Evolutionary conservation across 1,139 yeast genomes (phyloP), one percentile per base, ranked within the genome.

Genomic region (Diutina catenulata): DNA sequence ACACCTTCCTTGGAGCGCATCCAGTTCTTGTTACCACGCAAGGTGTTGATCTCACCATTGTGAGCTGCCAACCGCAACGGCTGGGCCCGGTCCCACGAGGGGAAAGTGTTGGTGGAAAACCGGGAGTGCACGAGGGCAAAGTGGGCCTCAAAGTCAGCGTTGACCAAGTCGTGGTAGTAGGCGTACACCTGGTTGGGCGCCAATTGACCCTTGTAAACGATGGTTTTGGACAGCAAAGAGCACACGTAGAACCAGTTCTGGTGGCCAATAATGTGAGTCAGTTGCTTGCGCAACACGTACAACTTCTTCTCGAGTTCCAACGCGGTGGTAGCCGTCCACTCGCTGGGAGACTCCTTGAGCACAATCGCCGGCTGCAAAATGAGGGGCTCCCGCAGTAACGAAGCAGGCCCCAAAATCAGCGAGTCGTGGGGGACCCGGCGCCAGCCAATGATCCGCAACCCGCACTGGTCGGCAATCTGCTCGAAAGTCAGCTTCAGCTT

Each of bases 1-100:
- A 88, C 86, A 64, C 97, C 97, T 67, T 91, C 98, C 62, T 94
- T 83, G 33, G 98, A 93, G 51, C 95, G 77, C 96, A 91, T 88
- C 97, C 97, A 91, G 61, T 91, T 91, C 63, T 87, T 91, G 72
- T 91, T 91, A 51, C 98, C 98, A 59, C 97, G 76, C 56, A 91
- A 68, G 33, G 98, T 88, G 63, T 91, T 91, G 59, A 91, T 91
- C 64, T 91, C 98, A 70, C 98, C 98, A 59, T 91, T 91, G 65
- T 91, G 98, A 33, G 98, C 98, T 28, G 95, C 88, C 80, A 93
- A 81, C 60, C 98, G 74, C 52, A 88, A 73, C 38, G 98, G 98
- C 62, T 91, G 98, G 28, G 98, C 98, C 62, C 98, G 78, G 62
- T 91, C 98, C 98, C 98, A 91, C 18, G 95, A 83, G 37, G 98